These are phyloP conservation scores for Scutellaria minor DNA, from an alignment of 257 asterid species.

Conservation along the genomic window DNA sequence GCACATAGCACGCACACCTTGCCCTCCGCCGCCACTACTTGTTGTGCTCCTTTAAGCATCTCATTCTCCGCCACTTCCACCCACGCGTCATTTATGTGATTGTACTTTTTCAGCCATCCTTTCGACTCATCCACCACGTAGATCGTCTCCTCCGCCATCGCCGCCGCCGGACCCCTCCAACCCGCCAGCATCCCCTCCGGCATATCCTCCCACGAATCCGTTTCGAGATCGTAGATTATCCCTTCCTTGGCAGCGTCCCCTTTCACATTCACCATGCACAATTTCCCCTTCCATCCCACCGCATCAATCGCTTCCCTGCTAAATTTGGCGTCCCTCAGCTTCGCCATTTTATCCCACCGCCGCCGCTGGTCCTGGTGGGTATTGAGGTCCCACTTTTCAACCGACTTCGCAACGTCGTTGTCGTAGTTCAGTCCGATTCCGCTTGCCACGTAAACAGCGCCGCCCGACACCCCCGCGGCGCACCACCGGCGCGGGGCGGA, in stretches of 20 bases:
- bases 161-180: conserved; percentile 79
- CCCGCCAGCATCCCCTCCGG: conserved; percentile 73
- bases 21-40: conserved; percentile 59
- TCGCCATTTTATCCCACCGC: conserved; percentile 56
- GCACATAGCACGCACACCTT: conserved; percentile 61
- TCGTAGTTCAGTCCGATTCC: conserved; percentile 73
- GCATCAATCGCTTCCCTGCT: conserved; percentile 85
- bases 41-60: conserved; percentile 60
- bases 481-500: conserved; percentile 78
- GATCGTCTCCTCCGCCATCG: conserved; percentile 67
- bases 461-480: conserved; percentile 53
- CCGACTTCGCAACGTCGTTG: conserved; percentile 59
- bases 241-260: conserved; percentile 78
- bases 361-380: not conserved
- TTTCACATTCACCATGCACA: conserved; percentile 84
- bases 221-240: conserved; percentile 49
- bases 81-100: conserved; percentile 59
- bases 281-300: conserved; percentile 71
- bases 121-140: conserved; percentile 68
- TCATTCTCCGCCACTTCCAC: conserved; percentile 45
- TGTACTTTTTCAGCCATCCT: conserved; percentile 60
- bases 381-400: conserved; percentile 62
- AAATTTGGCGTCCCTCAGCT: conserved; percentile 56
- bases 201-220: conserved; percentile 68
- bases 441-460: conserved; percentile 64